Conservation (phyloP, 169 alveolate genomes). For the Perkinsus marinus region DNA sequence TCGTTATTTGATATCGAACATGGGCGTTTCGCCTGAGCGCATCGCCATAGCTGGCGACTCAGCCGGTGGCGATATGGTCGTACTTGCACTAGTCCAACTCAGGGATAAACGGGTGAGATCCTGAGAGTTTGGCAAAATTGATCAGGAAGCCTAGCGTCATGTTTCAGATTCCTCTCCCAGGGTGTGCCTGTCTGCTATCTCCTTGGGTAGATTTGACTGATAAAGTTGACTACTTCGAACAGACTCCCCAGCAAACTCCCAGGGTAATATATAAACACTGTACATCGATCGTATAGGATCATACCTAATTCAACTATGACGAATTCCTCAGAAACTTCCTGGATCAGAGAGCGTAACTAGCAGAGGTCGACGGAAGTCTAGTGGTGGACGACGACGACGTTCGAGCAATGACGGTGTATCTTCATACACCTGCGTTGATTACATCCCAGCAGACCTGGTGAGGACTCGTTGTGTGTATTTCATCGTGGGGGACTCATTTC, state of each 20-base stretch:
- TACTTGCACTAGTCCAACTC: background rate
- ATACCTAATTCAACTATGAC: too few relatives aligned
- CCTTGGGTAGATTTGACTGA: background rate
- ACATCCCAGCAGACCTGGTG: background rate
- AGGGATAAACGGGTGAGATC: background rate
- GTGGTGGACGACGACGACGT: background rate
- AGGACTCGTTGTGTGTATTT: background rate
- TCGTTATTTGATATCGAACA: background rate
- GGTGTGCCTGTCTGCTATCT: background rate
- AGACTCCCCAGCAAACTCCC: background rate
- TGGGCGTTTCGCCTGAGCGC: background rate
- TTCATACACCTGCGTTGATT: background rate
- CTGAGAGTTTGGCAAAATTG: too few relatives aligned
- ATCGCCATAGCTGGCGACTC: background rate
- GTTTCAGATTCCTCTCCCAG: background rate
- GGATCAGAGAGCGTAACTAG: background rate
- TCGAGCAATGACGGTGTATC: background rate
- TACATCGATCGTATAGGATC: too few relatives aligned
- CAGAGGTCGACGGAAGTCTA: background rate
- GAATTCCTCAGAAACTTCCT: background rate
- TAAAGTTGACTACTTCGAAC: background rate
- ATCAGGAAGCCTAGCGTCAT: too few relatives aligned
- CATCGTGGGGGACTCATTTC: background rate
- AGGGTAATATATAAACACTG: too few relatives aligned
- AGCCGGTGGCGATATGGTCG: background rate